Percentiles rank a stretch among this genome's conserved stretches.
Conservation (phyloP, 2,329 filamentous ascomycete species). For the Hypoxylon sp. region DNA sequence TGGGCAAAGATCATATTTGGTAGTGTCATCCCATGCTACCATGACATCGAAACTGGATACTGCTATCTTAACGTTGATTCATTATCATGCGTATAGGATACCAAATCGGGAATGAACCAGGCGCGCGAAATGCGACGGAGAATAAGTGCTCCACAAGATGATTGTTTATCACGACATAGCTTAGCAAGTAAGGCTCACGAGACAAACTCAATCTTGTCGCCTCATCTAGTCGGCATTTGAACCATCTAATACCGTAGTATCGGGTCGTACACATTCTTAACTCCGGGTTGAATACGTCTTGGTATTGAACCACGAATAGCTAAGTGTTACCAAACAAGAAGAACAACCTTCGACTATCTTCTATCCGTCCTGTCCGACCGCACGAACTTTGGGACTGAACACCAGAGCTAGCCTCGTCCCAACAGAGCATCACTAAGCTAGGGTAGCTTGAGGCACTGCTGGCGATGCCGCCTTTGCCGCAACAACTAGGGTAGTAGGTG, state of each 20-base stretch:
- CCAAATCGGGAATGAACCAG: slow-evolving; percentile 23
- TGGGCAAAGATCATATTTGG: slow-evolving; percentile 17
- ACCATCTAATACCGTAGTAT: slow-evolving; percentile 20
- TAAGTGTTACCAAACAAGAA: slow-evolving; percentile 18
- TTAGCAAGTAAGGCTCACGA: slow-evolving; percentile 13
- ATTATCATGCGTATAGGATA: slow-evolving; percentile 4
- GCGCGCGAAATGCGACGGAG: slow-evolving; percentile 15
- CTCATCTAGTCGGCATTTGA: slow-evolving; percentile 11
- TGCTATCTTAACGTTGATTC: slow-evolving; percentile 8
- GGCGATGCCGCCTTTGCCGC: slow-evolving; percentile 29
- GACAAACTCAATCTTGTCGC: slow-evolving; percentile 16
- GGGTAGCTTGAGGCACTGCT: slow-evolving; percentile 25
- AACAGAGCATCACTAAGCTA: slow-evolving; percentile 8
- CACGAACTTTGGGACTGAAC: not conserved
- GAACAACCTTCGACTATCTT: slow-evolving; percentile 4
- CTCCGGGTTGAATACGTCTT: slow-evolving; percentile 11
- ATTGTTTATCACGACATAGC: slow-evolving; percentile 26
- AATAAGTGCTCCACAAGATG: slow-evolving; percentile 8
- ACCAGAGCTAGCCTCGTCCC: slow-evolving; percentile 6
- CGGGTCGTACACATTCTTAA: slow-evolving; percentile 18
- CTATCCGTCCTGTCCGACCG: slow-evolving; percentile 17
- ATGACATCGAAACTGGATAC: slow-evolving; percentile 35
- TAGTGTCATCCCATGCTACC: slow-evolving; percentile 21
- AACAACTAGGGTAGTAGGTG: slow-evolving; percentile 29
- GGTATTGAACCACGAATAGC: slow-evolving; percentile 22